Conservation (phyloP, 352 stramenopile genomes). For the Globisporangium paddicum region DNA sequence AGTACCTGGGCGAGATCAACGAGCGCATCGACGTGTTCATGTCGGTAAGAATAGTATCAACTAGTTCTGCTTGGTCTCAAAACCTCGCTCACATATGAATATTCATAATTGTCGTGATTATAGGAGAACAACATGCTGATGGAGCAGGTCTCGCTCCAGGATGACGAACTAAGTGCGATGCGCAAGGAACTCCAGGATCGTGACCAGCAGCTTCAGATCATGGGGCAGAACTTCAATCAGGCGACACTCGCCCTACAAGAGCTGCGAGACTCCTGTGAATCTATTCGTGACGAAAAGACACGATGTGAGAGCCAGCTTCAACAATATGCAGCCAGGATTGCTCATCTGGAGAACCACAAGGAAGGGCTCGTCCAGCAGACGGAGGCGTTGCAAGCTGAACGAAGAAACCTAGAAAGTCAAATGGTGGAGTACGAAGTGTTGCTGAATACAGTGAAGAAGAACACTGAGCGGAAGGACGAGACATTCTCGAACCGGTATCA, state of each 20-base stretch:
- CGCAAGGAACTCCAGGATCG: conserved; percentile 62
- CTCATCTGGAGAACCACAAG: conserved; percentile 58
- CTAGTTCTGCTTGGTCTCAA: not conserved
- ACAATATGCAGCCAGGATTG: conserved; percentile 55
- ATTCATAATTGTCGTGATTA: not conserved
- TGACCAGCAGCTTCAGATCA: conserved; percentile 62
- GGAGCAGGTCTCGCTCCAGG: conserved; percentile 77
- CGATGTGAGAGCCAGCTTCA: conserved; percentile 69
- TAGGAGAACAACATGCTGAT: conserved; percentile 80
- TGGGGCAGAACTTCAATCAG: conserved; percentile 77
- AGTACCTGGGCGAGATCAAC: conserved; percentile 71
- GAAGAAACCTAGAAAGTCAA: conserved; percentile 36
- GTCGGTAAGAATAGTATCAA: conserved; percentile 27
- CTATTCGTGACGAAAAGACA: conserved; percentile 52
- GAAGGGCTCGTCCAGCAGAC: conserved; percentile 34
- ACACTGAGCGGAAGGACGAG: conserved; percentile 54
- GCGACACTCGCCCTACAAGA: conserved; percentile 64
- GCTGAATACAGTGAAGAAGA: conserved; percentile 58
- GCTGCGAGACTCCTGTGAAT: conserved; percentile 47
- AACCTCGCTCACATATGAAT: not conserved
- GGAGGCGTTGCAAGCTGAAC: conserved; percentile 28
- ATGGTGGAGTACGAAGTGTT: conserved; percentile 56
- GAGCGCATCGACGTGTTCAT: conserved; percentile 79
- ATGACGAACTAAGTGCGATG: conserved; percentile 56
- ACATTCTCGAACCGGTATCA: conserved; percentile 59